A percentile compares a stretch with the other conserved stretches of the same genome.
Evolutionary conservation across 1,284 basidiomycete species (phyloP).

Genomic region (Ganoderma multipileum): DNA sequence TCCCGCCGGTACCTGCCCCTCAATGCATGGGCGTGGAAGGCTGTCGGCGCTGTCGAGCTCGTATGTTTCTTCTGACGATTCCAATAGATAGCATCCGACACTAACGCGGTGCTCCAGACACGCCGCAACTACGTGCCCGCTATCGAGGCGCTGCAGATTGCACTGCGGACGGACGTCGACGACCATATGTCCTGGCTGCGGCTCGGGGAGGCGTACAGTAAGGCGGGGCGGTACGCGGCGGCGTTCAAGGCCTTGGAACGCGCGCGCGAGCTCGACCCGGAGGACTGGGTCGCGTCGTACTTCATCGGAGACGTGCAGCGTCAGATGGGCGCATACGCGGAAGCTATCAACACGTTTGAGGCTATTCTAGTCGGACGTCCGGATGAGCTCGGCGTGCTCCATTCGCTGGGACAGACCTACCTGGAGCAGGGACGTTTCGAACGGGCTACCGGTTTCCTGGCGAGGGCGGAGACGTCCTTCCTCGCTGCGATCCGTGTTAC

Average conservation of each 20-base stretch:
- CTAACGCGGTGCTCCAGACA: slow-evolving; percentile 52
- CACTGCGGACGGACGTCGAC: slow-evolving; percentile 81
- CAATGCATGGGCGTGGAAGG: slow-evolving; percentile 99
- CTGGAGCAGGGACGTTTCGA: slow-evolving; percentile 78
- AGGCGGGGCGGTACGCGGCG: slow-evolving; percentile 88
- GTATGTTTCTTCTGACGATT: slow-evolving; percentile 52
- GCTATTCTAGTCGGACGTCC: slow-evolving; percentile 65
- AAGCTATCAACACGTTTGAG: slow-evolving; percentile 77
- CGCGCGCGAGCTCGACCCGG: slow-evolving; percentile 72
- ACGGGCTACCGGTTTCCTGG: slow-evolving; percentile 70
- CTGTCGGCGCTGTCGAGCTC: slow-evolving; percentile 91
- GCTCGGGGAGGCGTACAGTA: slow-evolving; percentile 92
- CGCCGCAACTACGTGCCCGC: slow-evolving; percentile 80
- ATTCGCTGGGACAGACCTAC: slow-evolving; percentile 79
- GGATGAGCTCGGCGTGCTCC: slow-evolving; percentile 72
- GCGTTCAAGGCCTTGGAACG: slow-evolving; percentile 88
- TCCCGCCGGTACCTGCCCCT: slow-evolving; percentile 70
- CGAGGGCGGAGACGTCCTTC: slow-evolving; percentile 80
- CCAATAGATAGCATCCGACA: background rate
- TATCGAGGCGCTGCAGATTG: slow-evolving; percentile 89
- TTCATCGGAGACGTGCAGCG: slow-evolving; percentile 88
- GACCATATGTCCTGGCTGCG: slow-evolving; percentile 88
- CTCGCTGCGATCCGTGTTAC: slow-evolving; percentile 63
- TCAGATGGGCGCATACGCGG: slow-evolving; percentile 78
- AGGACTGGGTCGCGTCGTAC: slow-evolving; percentile 88